Evolutionary conservation across 257 asterid species (phyloP).

Genomic region (Fraxinus pennsylvanica): DNA sequence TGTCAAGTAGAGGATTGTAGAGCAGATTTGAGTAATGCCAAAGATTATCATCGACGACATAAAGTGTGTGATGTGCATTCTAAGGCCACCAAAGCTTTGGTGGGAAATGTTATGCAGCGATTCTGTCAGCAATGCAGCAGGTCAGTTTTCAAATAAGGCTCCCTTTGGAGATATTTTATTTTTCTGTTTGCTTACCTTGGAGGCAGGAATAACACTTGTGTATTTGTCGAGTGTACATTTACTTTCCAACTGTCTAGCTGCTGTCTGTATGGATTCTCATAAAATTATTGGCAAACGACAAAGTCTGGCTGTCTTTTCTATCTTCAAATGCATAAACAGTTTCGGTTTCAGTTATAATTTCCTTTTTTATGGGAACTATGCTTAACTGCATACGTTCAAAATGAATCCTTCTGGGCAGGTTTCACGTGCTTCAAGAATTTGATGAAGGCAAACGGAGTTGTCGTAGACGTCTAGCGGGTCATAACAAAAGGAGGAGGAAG

Average conservation of each 20-base stretch:
- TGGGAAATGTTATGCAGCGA: slow-evolving; percentile 78
- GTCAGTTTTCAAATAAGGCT: slow-evolving; percentile 33
- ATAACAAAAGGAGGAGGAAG: slow-evolving; percentile 82
- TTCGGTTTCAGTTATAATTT: not conserved
- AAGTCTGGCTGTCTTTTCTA: not conserved
- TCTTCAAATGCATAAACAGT: not conserved
- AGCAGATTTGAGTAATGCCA: slow-evolving; percentile 72
- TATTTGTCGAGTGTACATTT: not conserved
- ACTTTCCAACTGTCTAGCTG: not conserved
- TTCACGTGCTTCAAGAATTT: slow-evolving; percentile 84
- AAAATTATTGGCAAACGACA: not conserved
- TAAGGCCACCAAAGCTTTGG: slow-evolving; percentile 71
- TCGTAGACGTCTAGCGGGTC: slow-evolving; percentile 93
- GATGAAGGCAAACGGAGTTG: slow-evolving; percentile 97
- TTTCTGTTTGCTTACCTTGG: not conserved
- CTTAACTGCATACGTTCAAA: not conserved
- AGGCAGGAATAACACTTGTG: not conserved
- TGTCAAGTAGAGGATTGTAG: slow-evolving; percentile 90
- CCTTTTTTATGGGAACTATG: no score
- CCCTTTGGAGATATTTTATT: not conserved
- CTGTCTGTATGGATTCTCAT: not conserved
- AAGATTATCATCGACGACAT: slow-evolving; percentile 88
- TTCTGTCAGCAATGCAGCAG: slow-evolving; percentile 99
- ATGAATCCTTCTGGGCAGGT: slow-evolving; percentile 45
- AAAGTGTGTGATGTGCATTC: slow-evolving; percentile 91